Evolutionary conservation across 495 filamentous ascomycete genomes (phyloP), one percentile per base, ranked within the genome.

Genomic region (Lasiosphaeria ovina): DNA sequence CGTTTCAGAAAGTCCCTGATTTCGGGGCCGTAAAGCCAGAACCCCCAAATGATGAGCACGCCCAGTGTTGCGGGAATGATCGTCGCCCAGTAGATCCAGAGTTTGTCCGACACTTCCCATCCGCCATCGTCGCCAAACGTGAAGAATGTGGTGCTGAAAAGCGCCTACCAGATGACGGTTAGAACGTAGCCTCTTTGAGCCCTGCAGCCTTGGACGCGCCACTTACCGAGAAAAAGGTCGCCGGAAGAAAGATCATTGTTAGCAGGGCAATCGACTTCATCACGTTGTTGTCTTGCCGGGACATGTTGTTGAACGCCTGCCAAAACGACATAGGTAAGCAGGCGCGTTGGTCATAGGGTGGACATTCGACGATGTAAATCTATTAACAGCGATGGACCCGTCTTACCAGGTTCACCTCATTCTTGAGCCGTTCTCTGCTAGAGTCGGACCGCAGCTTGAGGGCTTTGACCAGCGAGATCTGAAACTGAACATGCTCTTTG

Each of bases 191-290:
- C 24, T 9, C 49, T 50, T 50, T 6, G 35, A 59, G n/a, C 12
- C 8, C 6, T 35, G 11, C 17, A 7, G 31, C 14, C n/a, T 1
- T 4, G 11, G 24, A 50, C 14, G 16, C 6, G 34, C 12, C 24
- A 54, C 60, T 2, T 58, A 68, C 66, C n/a, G 66, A 66, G 42
- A 71, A 64, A 48, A 76, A 78, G 0, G 76, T 79, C 1, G 65
- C 69, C 8, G 76, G 76, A 3, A 79, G 61, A 45, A 78, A 79
- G 0, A 77, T 51, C 74, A 77, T 76, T 1, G 76, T 78, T 40
- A 79, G 45, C 3, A 77, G 50, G 0, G 76, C 69, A n/a, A 79
- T 77, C 3, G 67, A 73, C 55, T 73, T 79, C 73, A 76, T 77
- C 16, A 74, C 69, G n/a, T 57, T 60, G 61, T 75, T 77, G 57